These are phyloP conservation scores for Herpetomonas samuelpessoai DNA, from an alignment of 208 protist genomes.

Conservation along the genomic window DNA sequence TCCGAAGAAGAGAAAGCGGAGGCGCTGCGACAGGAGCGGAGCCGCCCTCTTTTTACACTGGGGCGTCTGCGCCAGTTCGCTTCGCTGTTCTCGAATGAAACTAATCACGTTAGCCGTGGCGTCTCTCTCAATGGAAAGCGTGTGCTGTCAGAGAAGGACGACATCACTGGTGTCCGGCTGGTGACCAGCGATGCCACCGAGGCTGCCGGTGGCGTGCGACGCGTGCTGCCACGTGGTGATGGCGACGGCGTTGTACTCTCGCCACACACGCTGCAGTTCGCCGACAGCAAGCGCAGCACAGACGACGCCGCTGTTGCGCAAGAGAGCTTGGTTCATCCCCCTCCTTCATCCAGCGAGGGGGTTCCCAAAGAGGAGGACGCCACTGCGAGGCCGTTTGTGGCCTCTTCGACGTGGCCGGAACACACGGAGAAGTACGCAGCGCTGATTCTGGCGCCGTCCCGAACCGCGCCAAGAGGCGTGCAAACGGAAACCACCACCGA, in stretches of 20 bases:
- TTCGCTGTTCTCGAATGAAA: conserved; percentile 26
- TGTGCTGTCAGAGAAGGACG: conserved; percentile 6
- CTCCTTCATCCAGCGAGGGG: not conserved
- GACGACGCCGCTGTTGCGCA: too few species aligned
- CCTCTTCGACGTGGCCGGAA: conserved; percentile 49
- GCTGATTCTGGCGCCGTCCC: conserved; percentile 58
- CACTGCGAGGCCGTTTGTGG: conserved; percentile 10
- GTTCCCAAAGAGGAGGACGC: not conserved
- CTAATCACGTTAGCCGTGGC: not conserved
- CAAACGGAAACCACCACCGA: not conserved
- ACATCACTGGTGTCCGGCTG: conserved; percentile 19
- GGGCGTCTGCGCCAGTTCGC: conserved; percentile 5
- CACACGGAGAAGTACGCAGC: conserved; percentile 68
- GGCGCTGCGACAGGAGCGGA: not conserved
- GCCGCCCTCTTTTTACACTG: not conserved
- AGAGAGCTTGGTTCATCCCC: too few species aligned
- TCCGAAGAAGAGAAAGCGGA: not conserved
- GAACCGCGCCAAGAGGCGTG: not conserved
- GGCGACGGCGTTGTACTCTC: too few species aligned
- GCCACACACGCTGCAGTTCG: too few species aligned
- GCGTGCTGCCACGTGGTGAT: too few species aligned
- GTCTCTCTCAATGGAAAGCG: not conserved
- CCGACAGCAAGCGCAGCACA: too few species aligned
- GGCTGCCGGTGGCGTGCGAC: too few species aligned
- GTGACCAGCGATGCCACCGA: conserved; percentile 18